Conservation (phyloP, 192 early-diverging fungal genomes). For the Geosiphon pyriformis region DNA sequence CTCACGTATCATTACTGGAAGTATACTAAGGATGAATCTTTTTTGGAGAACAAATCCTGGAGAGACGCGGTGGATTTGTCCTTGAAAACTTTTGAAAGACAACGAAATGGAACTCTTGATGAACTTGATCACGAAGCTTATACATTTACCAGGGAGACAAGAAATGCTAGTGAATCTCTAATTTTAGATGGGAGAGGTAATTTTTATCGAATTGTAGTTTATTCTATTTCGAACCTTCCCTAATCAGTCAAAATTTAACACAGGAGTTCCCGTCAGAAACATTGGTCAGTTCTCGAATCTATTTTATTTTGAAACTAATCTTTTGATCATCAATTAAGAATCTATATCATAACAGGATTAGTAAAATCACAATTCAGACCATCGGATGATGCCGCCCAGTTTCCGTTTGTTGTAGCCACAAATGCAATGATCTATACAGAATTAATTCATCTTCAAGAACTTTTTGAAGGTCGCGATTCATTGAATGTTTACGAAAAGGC, state of each 20-base stretch:
- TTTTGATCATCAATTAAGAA: constrained; percentile 1
- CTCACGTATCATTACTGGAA: constrained; percentile 49
- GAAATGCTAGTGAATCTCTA: constrained; percentile 38
- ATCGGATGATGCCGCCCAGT: constrained; percentile 50
- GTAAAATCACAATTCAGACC: constrained; percentile 51
- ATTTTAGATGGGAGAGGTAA: constrained; percentile 39
- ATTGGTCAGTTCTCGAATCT: no score
- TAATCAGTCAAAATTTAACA: background rate
- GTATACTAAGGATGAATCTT: constrained; percentile 38
- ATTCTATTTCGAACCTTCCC: background rate
- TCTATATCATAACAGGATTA: constrained; percentile 33
- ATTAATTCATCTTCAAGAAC: constrained; percentile 36
- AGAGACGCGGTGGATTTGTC: constrained; percentile 38
- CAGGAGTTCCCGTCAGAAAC: background rate
- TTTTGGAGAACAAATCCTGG: constrained; percentile 42
- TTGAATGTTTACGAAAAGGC: constrained; percentile 41
- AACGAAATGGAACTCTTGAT: constrained; percentile 43
- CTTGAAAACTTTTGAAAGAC: constrained; percentile 33
- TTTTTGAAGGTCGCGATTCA: constrained; percentile 32
- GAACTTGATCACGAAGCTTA: constrained; percentile 20
- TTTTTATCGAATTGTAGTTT: constrained; percentile 21
- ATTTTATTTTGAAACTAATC: no score
- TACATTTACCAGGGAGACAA: constrained; percentile 27
- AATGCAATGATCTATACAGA: constrained; percentile 61
- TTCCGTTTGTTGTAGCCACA: constrained; percentile 56